phyloP scores from a whole-genome alignment of 2,329 filamentous ascomycete species.

The Alternaria sp. region DNA sequence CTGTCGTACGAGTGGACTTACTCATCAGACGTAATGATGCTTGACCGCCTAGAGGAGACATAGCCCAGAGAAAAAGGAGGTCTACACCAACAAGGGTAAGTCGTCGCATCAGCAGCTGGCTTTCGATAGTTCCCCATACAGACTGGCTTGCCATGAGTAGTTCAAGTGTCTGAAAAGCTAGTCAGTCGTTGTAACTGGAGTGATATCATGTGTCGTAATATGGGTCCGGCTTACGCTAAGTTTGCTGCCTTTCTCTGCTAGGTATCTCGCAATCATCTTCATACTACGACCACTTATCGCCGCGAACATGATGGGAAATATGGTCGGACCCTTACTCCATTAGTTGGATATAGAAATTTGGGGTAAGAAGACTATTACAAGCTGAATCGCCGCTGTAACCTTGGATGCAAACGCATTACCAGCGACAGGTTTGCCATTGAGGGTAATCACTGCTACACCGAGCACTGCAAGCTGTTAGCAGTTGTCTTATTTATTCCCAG shows the following conservation, averaged over 20 bases:
- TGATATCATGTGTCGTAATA: too few relatives aligned
- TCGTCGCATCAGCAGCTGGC: constrained; percentile 42
- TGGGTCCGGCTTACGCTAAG: constrained; percentile 40
- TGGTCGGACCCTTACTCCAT: constrained; percentile 43
- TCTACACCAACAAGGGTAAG: constrained; percentile 45
- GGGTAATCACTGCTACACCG: constrained; percentile 30
- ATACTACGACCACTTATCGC: constrained; percentile 48
- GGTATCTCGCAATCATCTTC: constrained; percentile 50
- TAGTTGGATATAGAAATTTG: too few relatives aligned
- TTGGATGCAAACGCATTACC: too few relatives aligned
- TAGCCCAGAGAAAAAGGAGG: constrained; percentile 47
- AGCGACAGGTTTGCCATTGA: constrained; percentile 43
- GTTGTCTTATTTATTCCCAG: too few relatives aligned
- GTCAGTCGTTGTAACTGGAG: too few relatives aligned
- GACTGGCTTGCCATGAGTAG: constrained; percentile 50
- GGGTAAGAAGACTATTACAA: too few relatives aligned
- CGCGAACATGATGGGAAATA: constrained; percentile 51
- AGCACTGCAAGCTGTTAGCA: too few relatives aligned
- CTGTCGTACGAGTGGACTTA: too few relatives aligned
- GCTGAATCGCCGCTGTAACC: too few relatives aligned
- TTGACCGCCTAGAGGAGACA: constrained; percentile 52
- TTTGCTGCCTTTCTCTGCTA: constrained; percentile 45
- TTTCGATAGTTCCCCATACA: constrained; percentile 50
- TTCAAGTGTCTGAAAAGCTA: constrained; percentile 42
- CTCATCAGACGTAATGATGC: constrained; percentile 47